Evolutionary conservation across 2,329 filamentous ascomycete species (phyloP), one percentile per base, ranked within the genome.

Genomic region (Microdochium trichocladiopsis): DNA sequence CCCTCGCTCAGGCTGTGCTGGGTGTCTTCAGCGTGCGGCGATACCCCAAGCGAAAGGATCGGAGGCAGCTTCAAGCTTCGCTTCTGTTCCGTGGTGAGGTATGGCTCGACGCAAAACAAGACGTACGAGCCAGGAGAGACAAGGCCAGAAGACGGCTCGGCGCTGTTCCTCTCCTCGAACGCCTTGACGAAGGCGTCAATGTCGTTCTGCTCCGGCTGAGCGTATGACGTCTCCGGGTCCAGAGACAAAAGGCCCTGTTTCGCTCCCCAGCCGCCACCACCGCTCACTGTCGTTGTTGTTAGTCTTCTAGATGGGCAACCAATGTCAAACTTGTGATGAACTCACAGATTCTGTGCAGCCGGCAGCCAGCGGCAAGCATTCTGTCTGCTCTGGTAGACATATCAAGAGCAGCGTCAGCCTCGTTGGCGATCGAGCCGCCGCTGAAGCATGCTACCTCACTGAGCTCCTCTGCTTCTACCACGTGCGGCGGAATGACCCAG

Each of bases 221-320:
- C 70, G 59, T 80, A 79, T 21, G 66, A 73, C 16, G 73, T 77
- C 57, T 89, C 79, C 3, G 90, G 88, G 61, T 94, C 89, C 3
- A 95, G 75, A 5, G 89, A 90, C 2, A 95, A 71, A 0, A 95
- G 72, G 1, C 90, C 90, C 60, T 87, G 83, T 65, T 93, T 94
- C 52, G 80, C 74, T 16, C 90, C 90, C 90, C 90, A 95, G 21
- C 90, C 90, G 43, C 90, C 90, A 47, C 90, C 90, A 4, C 90
- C 90, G 61, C 88, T 91, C 56, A 92, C 80, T 77, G 73, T 68
- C 51, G 28, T 25, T 45, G 14, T 12, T 48, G 56, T 60, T 63
- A 58, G 52, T 55, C 52, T 47, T 50, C 50, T 51, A 57, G 52
- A 60, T 4, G n/a, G 36, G 61, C 48, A 57, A 57, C 48, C 33